phyloP scores from a whole-genome alignment of 2,329 filamentous ascomycete species.

The Xylariaceae sp. region DNA sequence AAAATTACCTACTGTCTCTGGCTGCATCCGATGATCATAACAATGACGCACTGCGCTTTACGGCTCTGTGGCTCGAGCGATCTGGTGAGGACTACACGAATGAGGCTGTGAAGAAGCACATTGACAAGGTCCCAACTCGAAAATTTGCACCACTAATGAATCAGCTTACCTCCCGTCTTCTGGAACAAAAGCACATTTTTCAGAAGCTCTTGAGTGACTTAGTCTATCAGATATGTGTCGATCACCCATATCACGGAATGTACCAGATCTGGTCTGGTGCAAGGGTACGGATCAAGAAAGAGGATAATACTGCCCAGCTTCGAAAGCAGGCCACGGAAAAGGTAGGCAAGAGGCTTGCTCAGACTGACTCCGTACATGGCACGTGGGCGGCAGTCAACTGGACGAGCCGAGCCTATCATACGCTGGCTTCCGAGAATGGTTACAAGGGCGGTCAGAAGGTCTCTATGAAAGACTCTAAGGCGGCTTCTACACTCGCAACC shows the following conservation, averaged over 20 bases:
- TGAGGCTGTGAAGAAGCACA: constrained; percentile 64
- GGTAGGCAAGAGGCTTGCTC: constrained; percentile 59
- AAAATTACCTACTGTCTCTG: constrained; percentile 87
- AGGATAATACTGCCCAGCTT: constrained; percentile 70
- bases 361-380: constrained; percentile 42
- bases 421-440: constrained; percentile 62
- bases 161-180: constrained; percentile 88
- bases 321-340: constrained; percentile 69
- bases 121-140: constrained; percentile 74
- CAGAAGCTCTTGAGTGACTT: constrained; percentile 71
- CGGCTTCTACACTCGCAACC: constrained; percentile 59
- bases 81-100: constrained; percentile 75
- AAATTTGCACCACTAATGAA: constrained; percentile 96
- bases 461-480: constrained; percentile 53
- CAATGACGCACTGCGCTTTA: constrained; percentile 86
- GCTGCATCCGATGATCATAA: constrained; percentile 83
- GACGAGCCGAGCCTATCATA: constrained; percentile 64
- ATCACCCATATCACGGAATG: constrained; percentile 96
- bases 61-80: constrained; percentile 88
- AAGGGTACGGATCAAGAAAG: constrained; percentile 62
- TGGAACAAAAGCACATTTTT: constrained; percentile 66
- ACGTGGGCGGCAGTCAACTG: constrained; percentile 71
- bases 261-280: constrained; percentile 90
- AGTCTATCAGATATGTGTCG: constrained; percentile 77
- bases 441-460: constrained; percentile 66